phyloP scores from a whole-genome alignment of 2,329 filamentous ascomycete species.

The Aspergillus tubingensis region DNA sequence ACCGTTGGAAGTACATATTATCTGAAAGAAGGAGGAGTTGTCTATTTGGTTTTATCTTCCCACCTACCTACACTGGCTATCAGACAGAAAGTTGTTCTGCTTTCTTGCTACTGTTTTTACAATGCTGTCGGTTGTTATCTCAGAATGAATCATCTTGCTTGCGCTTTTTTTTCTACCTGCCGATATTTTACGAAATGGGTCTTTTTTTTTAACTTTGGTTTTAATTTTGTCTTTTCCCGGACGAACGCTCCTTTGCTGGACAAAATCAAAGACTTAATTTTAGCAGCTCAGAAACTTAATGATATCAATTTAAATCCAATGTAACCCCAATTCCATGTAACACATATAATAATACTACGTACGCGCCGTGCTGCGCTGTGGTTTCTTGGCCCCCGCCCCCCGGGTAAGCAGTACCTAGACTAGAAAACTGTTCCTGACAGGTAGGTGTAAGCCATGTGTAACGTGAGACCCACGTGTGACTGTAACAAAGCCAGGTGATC shows the following conservation, averaged over 20 bases:
- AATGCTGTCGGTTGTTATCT: neutral
- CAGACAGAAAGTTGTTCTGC: neutral
- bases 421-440: neutral
- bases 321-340: neutral
- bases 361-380: neutral
- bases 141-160: neutral
- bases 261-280: neutral
- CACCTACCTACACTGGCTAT: neutral
- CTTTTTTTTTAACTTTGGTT: neutral
- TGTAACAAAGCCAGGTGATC: neutral
- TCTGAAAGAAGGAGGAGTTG: neutral
- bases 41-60: neutral
- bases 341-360: neutral
- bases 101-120: neutral
- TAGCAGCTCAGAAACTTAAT: neutral
- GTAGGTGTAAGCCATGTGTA: neutral
- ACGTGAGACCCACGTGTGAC: neutral
- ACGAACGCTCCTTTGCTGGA: neutral
- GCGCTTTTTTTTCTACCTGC: neutral
- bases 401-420: too few relatives aligned
- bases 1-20: conserved; percentile 1
- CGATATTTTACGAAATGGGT: neutral
- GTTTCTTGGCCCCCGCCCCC: neutral
- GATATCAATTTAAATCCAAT: neutral
- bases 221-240: neutral